Conservation (phyloP, 2,329 filamentous ascomycete species). For the Alternaria brassicicola region DNA sequence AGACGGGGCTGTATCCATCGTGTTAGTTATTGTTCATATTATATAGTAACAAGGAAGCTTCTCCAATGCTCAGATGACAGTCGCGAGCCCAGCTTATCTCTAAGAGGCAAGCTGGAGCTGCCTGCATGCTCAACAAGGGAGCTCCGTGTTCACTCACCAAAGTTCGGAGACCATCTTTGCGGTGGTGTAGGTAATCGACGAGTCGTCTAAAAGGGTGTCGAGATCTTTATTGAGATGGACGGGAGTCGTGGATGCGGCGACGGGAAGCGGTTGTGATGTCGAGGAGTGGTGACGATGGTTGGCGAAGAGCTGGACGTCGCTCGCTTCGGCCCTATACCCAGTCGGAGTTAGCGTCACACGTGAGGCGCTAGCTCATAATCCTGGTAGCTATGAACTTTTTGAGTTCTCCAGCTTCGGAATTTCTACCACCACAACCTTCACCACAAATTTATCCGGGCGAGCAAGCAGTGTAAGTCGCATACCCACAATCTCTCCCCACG, state of each 20-base stretch:
- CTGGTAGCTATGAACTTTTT: conserved; percentile 12
- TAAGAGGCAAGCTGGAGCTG: conserved; percentile 48
- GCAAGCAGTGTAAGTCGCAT: conserved; percentile 41
- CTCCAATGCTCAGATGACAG: conserved; percentile 20
- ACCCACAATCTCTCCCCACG: background rate
- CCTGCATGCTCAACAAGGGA: conserved; percentile 34
- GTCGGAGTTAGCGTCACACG: conserved; percentile 27
- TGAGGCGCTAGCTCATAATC: conserved; percentile 29
- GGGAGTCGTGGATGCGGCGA: conserved; percentile 35
- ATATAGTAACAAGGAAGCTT: background rate
- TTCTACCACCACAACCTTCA: conserved; percentile 15
- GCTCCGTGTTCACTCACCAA: conserved; percentile 68
- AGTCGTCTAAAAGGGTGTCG: conserved; percentile 25
- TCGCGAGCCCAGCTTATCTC: conserved; percentile 44
- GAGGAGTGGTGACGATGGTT: conserved; percentile 47
- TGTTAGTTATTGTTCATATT: conserved; percentile 38
- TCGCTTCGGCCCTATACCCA: conserved; percentile 23
- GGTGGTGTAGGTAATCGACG: conserved; percentile 29
- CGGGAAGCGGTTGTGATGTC: conserved; percentile 35
- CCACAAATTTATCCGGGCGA: conserved; percentile 31
- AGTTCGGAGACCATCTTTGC: conserved; percentile 77
- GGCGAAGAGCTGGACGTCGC: conserved; percentile 37
- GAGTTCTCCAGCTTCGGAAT: conserved; percentile 12
- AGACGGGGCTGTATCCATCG: conserved; percentile 76
- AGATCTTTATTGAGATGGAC: conserved; percentile 41